Percentiles rank a stretch among this genome's conserved stretches.
These are phyloP conservation scores for Colletotrichum australisinense DNA, from an alignment of 2,329 filamentous ascomycete genomes.

Conservation along the genomic window DNA sequence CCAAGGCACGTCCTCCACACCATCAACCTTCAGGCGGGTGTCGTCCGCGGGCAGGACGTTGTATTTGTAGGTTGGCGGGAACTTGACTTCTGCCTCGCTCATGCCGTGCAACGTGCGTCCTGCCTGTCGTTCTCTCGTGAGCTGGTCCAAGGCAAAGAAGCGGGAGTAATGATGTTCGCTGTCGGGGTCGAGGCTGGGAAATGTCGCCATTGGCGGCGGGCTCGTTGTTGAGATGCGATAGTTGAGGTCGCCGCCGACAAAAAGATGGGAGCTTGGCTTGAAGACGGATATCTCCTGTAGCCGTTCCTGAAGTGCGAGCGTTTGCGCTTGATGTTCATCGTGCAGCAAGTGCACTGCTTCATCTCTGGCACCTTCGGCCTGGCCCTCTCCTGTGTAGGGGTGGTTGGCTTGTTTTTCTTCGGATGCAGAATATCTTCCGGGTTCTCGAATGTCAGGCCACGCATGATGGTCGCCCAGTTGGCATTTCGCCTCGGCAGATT, in stretches of 20 bases:
- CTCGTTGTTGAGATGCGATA: conserved; percentile 82
- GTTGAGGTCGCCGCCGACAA: conserved; percentile 93
- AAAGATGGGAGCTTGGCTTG: conserved; percentile 79
- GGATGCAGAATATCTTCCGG: conserved; percentile 52
- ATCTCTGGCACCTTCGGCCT: conserved; percentile 42
- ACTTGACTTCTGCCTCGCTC: conserved; percentile 77
- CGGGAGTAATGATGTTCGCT: conserved; percentile 71
- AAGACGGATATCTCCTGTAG: conserved; percentile 76
- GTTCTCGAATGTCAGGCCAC: conserved; percentile 80
- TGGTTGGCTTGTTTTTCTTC: conserved; percentile 19
- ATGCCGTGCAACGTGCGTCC: conserved; percentile 83
- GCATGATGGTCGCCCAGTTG: conserved; percentile 89
- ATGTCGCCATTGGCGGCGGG: conserved; percentile 71
- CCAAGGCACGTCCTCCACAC: conserved; percentile 62
- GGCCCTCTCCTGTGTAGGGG: conserved; percentile 24
- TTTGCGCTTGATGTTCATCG: conserved; percentile 48
- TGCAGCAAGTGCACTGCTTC: conserved; percentile 46
- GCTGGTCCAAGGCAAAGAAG: conserved; percentile 82
- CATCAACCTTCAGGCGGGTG: conserved; percentile 36
- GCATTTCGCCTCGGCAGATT: conserved; percentile 80
- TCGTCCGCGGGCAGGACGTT: conserved; percentile 54
- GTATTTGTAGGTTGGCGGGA: conserved; percentile 97
- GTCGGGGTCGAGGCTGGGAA: conserved; percentile 68
- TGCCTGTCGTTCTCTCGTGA: conserved; percentile 76
- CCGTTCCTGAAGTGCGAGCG: conserved; percentile 51